A percentile compares a stretch with the other conserved stretches of the same genome.
Evolutionary conservation across 495 filamentous ascomycete genomes (phyloP).

Genomic region (Xylaria cubensis): DNA sequence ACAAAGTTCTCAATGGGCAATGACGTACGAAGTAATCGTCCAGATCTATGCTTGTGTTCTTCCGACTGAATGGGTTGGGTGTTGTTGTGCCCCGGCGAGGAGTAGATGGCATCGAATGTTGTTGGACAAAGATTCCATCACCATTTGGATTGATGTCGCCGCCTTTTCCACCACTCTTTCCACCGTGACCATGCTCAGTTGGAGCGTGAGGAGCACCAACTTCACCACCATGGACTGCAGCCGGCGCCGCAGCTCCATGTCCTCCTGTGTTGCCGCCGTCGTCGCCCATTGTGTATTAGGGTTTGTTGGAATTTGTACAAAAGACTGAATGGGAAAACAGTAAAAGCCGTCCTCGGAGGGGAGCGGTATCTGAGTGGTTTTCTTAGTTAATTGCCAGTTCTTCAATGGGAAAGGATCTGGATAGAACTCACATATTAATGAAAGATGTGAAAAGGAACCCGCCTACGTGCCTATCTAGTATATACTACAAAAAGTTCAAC

Average conservation of each 20-base stretch:
- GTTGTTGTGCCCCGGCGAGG: slow-evolving; percentile 41
- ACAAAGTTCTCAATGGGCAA: not conserved
- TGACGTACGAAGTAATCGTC: slow-evolving; percentile 63
- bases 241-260: slow-evolving; percentile 1
- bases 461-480: not conserved
- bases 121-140: slow-evolving; percentile 25
- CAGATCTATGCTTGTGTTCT: slow-evolving; percentile 52
- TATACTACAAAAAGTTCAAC: not conserved
- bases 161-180: slow-evolving; percentile 5
- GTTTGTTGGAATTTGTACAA: slow-evolving; percentile 3
- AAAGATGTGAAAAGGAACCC: slow-evolving; percentile 16
- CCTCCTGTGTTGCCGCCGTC: slow-evolving; percentile 32
- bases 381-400: not conserved
- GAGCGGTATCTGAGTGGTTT: not conserved
- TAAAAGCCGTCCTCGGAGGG: not conserved
- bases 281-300: slow-evolving; percentile 37
- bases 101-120: slow-evolving; percentile 41
- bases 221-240: slow-evolving; percentile 21
- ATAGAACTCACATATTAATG: slow-evolving; percentile 13
- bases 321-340: not conserved
- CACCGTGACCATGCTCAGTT: not conserved
- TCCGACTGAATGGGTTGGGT: slow-evolving; percentile 54
- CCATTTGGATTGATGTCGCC: slow-evolving; percentile 29
- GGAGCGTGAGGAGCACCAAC: slow-evolving; percentile 20
- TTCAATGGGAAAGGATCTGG: not conserved